A percentile compares a stretch with the other conserved stretches of the same genome.
Conservation (phyloP, 2,329 filamentous ascomycete genomes). For the Drechslerella dactyloides region DNA sequence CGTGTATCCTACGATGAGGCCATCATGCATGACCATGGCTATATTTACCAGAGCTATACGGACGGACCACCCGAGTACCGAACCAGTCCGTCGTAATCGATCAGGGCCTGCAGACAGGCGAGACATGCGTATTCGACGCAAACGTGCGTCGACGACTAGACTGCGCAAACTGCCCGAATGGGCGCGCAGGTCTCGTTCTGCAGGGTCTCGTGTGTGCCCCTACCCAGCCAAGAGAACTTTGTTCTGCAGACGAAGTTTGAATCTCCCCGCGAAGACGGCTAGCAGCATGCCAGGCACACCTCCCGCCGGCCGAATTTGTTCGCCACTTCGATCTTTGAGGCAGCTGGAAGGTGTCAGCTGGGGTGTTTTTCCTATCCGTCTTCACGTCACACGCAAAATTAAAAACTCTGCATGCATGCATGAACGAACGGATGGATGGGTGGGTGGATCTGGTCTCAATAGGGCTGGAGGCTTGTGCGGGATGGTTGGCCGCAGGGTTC, state of each 20-base stretch:
- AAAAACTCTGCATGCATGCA: not conserved
- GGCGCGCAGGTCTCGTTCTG: not conserved
- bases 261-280: conserved; percentile 36
- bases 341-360: conserved; percentile 10
- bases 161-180: not conserved
- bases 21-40: no score
- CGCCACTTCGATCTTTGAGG: not conserved
- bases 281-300: not conserved
- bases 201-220: conserved; percentile 24
- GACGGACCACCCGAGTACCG: no score
- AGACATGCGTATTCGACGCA: no score
- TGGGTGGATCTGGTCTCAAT: not conserved
- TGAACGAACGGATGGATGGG: no score
- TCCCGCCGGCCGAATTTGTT: not conserved
- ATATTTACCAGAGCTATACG: no score
- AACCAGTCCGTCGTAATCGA: no score
- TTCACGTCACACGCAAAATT: not conserved
- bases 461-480: not conserved
- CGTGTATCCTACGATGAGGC: no score
- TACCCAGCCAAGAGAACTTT: conserved; percentile 31
- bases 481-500: not conserved
- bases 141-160: not conserved
- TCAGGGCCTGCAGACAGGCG: no score
- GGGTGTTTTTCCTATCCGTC: not conserved
- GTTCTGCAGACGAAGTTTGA: not conserved